Evolutionary conservation across 108 stramenopile genomes (phyloP).

Genomic region (Skeletonema marinoi): DNA sequence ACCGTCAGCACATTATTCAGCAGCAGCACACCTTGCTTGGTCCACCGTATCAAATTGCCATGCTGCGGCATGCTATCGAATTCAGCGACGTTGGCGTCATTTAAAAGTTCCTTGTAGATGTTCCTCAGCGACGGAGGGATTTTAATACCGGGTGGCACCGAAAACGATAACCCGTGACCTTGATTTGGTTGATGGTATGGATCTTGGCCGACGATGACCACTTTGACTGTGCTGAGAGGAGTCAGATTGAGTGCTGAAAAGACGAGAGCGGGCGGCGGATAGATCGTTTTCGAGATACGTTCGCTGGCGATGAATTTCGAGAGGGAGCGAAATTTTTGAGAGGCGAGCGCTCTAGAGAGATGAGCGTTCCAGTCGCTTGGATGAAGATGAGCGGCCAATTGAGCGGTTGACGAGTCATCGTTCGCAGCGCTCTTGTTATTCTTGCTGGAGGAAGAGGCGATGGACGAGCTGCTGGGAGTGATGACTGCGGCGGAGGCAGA

Average conservation of each 20-base stretch:
- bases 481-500: neutral
- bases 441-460: neutral
- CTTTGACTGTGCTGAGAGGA: conserved; percentile 82
- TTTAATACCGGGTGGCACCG: conserved; percentile 74
- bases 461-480: conserved; percentile 8
- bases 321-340: neutral
- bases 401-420: conserved; percentile 47
- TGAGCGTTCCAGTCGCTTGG: conserved; percentile 23
- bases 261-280: conserved; percentile 74
- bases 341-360: neutral
- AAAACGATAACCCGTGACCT: conserved; percentile 83
- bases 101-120: conserved; percentile 88
- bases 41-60: conserved; percentile 84
- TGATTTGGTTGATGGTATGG: conserved; percentile 86
- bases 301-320: conserved; percentile 5
- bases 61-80: conserved; percentile 53
- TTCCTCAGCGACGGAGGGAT: conserved; percentile 93
- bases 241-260: conserved; percentile 93
- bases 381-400: conserved; percentile 30
- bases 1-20: conserved; percentile 97
- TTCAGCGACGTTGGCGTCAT: conserved; percentile 46
- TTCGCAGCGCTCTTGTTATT: neutral
- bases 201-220: conserved; percentile 88
- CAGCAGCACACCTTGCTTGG: conserved; percentile 94
- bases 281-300: conserved; percentile 61